Evolutionary conservation across 805 yeast species (phyloP), one percentile per base, ranked within the genome.

Genomic region (Candida andamanensis): DNA sequence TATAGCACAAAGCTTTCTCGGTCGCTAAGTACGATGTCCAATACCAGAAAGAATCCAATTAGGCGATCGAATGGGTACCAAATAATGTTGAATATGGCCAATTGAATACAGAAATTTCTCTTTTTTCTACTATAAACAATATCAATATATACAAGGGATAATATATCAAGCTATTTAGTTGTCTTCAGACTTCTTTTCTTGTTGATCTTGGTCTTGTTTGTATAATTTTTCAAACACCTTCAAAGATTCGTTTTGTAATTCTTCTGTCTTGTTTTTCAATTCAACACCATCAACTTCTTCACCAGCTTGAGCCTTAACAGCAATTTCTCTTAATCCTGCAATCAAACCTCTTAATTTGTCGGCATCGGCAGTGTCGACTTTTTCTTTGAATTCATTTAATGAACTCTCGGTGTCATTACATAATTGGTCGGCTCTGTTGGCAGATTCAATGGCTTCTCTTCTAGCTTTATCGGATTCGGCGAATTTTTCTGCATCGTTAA

Each of bases 401-500:
- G 71, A 66, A 56, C 55, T 55, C 55, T 66, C 72, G 44, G 71
- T 66, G 51, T 67, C 72, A 49, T 63, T 65, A 61, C 80, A 76
- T 60, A 81, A 76, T 59, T 76, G 77, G 63, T 81, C 89, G 48
- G 86, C 85, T 56, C 80, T 83, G 80, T 81, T 85, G 49, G 94
- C 94, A 46, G 69, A 60, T 67, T 85, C 94, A 55, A 89, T 80
- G 37, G 87, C 67, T 67, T 80, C 86, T 60, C 81, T 82, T 63
- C 82, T 80, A 41, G 83, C 85, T 71, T 82, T 79, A 71, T 87
- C 97, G 50, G 84, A 76, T 60, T 84, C 87, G 52, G 86, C 84
- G 69, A 69, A 80, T 65, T 80, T 80, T 70, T 85, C 94, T 52
- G 96, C 94, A 50, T 85, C 95, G 63, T 72, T 77, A 40, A 87